Conservation (phyloP, 768 basidiomycete genomes). For the Mycena rebaudengoi region DNA sequence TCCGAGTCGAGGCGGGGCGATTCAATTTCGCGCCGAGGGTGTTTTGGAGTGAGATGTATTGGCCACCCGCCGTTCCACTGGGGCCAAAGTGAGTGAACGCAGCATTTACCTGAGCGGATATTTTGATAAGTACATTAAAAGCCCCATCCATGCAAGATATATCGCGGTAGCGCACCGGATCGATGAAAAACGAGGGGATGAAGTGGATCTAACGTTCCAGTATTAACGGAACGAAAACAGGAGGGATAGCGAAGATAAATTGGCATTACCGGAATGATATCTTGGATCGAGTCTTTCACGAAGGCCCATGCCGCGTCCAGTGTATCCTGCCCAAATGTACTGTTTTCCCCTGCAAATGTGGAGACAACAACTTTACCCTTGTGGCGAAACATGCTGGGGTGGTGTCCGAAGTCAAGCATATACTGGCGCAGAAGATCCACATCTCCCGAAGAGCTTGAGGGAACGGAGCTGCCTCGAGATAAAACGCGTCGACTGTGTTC, state of each 20-base stretch:
- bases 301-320: constrained; percentile 47
- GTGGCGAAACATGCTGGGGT: constrained; percentile 50
- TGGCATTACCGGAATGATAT: constrained; percentile 20
- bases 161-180: constrained; percentile 48
- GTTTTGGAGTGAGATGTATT: constrained; percentile 23
- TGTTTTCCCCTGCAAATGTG: constrained; percentile 57
- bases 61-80: constrained; percentile 58
- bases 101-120: too few species aligned
- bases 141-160: constrained; percentile 55
- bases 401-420: constrained; percentile 44
- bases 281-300: constrained; percentile 21
- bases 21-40: constrained; percentile 33
- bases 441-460: constrained; percentile 20
- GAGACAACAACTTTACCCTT: constrained; percentile 50
- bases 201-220: constrained; percentile 48
- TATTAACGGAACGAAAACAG: constrained; percentile 9
- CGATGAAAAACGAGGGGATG: constrained; percentile 61
- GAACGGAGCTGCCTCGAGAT: constrained; percentile 27
- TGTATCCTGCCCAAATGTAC: constrained; percentile 51
- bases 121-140: constrained; percentile 46
- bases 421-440: constrained; percentile 43
- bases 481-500: neutral
- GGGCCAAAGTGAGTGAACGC: too few species aligned
- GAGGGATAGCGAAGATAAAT: constrained; percentile 21
- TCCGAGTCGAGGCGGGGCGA: constrained; percentile 33